Evolutionary conservation across 495 filamentous ascomycete genomes (phyloP), one percentile per base, ranked within the genome.

Genomic region (Glarea lozoyensis): DNA sequence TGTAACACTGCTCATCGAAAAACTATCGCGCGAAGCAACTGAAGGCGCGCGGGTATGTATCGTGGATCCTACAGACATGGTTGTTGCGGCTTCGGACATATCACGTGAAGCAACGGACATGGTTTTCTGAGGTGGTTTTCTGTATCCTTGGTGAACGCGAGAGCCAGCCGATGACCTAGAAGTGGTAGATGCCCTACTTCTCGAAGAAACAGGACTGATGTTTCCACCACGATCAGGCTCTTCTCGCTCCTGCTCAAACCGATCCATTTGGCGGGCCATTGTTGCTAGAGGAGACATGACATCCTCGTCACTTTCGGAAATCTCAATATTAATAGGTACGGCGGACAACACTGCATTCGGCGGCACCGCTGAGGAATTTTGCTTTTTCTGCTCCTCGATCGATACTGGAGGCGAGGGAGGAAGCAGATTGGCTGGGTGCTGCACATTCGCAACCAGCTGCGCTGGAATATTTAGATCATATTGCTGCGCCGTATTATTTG

Each of bases 401-500:
- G 78, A 84, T 22, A 81, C 76, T 13, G 86, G 83, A n/a, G 85
- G 80, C 18, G 81, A 81, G 12, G 90, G 80, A 37, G 87, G 82
- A 15, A 84, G 68, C 6, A 79, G 70, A 40, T 80, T 73, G 4
- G 88, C 85, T 31, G 76, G 71, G 60, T 95, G 88, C 47, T 93
- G 87, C 18, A 89, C 79, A 58, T 85, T 89, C 25, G 79, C 78
- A 7, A 90, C 81, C 67, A 94, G 72, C 45, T 73, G 70, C 13
- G 70, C 57, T 15, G 87, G 83, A 18, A 80, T 82, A 44, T 90
- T 93, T 31, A 96, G 65, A 57, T 95, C 87, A 60, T 92, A 97
- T 60, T 98, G 92, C 54, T 96, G 93, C 20, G 94, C 81, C 16
- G 84, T 88, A 57, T 89, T 75, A 49, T 89, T 86, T 15, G 84